Conservation (phyloP, 495 filamentous ascomycete genomes). For the Echria macrotheca region DNA sequence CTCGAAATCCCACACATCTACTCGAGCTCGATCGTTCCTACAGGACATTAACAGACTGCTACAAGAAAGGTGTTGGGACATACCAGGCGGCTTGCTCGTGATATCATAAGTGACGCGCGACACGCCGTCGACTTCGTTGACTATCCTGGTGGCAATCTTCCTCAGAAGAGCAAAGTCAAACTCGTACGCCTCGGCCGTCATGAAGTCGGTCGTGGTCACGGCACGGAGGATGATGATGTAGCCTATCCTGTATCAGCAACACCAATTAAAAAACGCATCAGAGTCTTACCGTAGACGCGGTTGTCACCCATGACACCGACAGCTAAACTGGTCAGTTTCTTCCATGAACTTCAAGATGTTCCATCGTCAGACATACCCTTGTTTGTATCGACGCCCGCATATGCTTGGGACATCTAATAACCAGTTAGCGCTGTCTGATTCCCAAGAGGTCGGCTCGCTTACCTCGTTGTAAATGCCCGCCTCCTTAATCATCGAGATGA, state of each 20-base stretch:
- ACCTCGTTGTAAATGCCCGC: conserved; percentile 73
- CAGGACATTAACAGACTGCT: background rate
- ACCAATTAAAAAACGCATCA: background rate
- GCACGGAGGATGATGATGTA: conserved; percentile 58
- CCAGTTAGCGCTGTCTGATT: too few species aligned
- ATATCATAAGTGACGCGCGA: conserved; percentile 48
- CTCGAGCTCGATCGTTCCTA: conserved; percentile 12
- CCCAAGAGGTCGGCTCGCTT: too few species aligned
- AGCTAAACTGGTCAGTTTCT: background rate
- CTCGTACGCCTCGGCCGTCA: conserved; percentile 67
- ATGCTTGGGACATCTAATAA: conserved; percentile 50
- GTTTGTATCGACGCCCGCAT: conserved; percentile 63
- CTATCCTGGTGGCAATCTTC: conserved; percentile 64
- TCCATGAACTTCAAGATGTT: background rate
- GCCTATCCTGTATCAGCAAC: background rate
- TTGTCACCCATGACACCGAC: conserved; percentile 51
- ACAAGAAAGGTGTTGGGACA: background rate
- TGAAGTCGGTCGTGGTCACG: conserved; percentile 67
- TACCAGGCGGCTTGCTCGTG: conserved; percentile 74
- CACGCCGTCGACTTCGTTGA: conserved; percentile 75
- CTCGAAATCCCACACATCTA: background rate
- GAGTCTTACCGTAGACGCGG: conserved; percentile 45
- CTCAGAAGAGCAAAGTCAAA: conserved; percentile 65
- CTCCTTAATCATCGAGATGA: conserved; percentile 77
- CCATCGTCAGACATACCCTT: conserved; percentile 55